Percentiles rank a stretch among this genome's conserved stretches.
These are phyloP conservation scores for Astragalus membranaceus DNA, from an alignment of 306 rosid genomes.

Conservation along the genomic window DNA sequence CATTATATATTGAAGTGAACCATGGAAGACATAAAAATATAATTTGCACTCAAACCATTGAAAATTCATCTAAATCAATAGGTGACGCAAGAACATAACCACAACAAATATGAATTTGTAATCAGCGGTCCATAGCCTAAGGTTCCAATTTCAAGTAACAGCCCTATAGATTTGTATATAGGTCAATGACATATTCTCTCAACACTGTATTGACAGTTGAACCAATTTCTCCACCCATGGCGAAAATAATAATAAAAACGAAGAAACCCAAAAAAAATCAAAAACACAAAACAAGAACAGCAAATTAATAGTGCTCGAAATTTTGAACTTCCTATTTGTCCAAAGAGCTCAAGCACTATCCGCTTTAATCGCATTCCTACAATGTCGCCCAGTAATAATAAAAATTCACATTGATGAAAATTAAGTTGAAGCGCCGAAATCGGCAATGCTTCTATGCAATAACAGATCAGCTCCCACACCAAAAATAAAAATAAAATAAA, in stretches of 20 bases:
- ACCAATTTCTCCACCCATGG: not conserved
- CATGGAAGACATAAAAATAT: not conserved
- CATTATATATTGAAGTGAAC: not conserved
- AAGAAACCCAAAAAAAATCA: not conserved
- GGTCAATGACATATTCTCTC: not conserved
- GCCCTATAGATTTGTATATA: constrained; percentile 6
- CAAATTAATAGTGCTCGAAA: constrained; percentile 1
- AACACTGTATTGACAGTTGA: not conserved
- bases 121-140: not conserved
- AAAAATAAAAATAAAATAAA: not conserved
- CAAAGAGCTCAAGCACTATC: constrained; percentile 17
- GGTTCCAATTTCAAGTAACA: constrained; percentile 18
- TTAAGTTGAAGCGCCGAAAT: too few relatives aligned
- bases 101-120: constrained; percentile 4
- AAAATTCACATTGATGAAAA: constrained; percentile 8
- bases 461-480: constrained; percentile 36
- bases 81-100: not conserved
- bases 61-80: not conserved
- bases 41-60: not conserved
- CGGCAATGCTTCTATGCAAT: constrained; percentile 28
- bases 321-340: not conserved
- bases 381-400: constrained; percentile 15
- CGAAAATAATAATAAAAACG: not conserved
- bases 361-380: constrained; percentile 12
- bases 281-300: not conserved